Conservation (phyloP, 2,329 filamentous ascomycete species). For the Colletotrichum theobromicola region DNA sequence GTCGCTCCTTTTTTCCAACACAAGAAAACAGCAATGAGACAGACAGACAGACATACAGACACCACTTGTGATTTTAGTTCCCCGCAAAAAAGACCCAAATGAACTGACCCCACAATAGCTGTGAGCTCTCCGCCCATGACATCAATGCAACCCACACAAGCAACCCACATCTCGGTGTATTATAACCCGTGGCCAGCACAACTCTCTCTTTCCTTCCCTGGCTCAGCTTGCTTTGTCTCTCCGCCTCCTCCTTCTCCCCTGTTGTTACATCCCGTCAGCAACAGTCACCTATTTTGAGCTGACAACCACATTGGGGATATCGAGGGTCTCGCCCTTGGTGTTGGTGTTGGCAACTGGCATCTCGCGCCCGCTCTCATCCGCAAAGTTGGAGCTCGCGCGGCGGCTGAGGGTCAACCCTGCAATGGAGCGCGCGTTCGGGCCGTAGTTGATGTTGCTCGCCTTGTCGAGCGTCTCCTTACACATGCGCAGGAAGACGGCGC, state of each 20-base stretch:
- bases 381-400: conserved; percentile 20
- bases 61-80: neutral
- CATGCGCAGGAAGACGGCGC: conserved; percentile 29
- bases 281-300: neutral
- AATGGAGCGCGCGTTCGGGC: conserved; percentile 17
- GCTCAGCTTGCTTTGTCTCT: neutral
- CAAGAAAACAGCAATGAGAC: neutral
- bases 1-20: neutral
- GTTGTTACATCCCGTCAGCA: neutral
- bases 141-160: conserved; percentile 6
- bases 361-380: conserved; percentile 16
- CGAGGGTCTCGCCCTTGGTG: conserved; percentile 9
- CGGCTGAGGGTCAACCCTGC: conserved; percentile 14
- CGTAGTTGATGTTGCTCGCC: conserved; percentile 24
- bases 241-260: neutral
- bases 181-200: neutral
- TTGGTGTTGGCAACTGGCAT: conserved; percentile 13
- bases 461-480: conserved; percentile 31
- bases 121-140: neutral
- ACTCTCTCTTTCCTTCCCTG: neutral
- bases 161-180: conserved; percentile 3
- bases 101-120: neutral
- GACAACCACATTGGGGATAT: conserved; percentile 12
- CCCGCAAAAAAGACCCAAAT: neutral
- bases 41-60: too few species aligned